Evolutionary conservation across 257 asterid genomes (phyloP).

Genomic region (Haberlea rhodopensis): DNA sequence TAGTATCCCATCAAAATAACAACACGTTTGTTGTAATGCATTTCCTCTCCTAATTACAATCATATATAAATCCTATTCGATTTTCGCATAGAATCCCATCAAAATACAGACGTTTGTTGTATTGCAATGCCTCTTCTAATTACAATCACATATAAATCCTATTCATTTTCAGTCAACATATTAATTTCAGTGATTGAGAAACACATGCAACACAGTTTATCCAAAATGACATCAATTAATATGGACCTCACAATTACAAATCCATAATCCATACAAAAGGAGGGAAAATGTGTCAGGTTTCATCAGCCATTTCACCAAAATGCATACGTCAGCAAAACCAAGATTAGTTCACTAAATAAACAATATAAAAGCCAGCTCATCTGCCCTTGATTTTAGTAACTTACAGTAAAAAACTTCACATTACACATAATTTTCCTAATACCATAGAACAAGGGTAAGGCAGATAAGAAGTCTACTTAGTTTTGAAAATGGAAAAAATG

Average conservation of each 20-base stretch:
- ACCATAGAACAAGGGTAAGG: conserved; percentile 8
- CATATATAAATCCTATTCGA: too few relatives aligned
- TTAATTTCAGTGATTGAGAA: too few relatives aligned
- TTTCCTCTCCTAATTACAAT: too few relatives aligned
- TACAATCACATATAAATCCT: too few relatives aligned
- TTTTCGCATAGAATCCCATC: too few relatives aligned
- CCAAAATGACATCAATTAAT: too few relatives aligned
- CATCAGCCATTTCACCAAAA: background rate
- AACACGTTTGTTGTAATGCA: too few relatives aligned
- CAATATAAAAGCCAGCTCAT: background rate
- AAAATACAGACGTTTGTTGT: too few relatives aligned
- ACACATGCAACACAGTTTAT: too few relatives aligned
- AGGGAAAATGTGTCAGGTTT: background rate
- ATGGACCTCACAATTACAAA: background rate
- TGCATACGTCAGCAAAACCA: conserved; percentile 3
- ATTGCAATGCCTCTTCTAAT: too few relatives aligned
- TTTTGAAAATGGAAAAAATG: conserved; percentile 8
- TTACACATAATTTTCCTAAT: conserved; percentile 5
- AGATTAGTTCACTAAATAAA: conserved; percentile 3
- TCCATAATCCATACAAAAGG: background rate
- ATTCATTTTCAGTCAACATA: too few relatives aligned
- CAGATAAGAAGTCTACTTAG: conserved; percentile 6
- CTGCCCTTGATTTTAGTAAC: conserved; percentile 11
- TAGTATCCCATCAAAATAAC: conserved; percentile 1
- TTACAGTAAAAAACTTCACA: conserved; percentile 8